Percentiles rank a stretch among this genome's conserved stretches.
Evolutionary conservation across 768 basidiomycete genomes (phyloP).

Genomic region (Psilocybe sp.): DNA sequence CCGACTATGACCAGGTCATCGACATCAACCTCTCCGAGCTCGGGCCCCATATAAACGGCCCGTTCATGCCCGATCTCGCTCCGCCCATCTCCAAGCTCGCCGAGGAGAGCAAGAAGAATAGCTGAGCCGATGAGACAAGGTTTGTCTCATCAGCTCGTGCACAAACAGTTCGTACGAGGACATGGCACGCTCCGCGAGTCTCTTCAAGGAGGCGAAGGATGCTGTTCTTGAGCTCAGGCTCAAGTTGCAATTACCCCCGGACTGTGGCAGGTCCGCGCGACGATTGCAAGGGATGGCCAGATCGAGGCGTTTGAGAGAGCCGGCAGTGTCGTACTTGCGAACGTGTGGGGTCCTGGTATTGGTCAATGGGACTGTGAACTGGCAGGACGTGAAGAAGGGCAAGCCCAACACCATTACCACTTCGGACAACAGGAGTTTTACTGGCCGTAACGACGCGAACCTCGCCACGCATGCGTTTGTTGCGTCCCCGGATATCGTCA

Average conservation of each 20-base stretch:
- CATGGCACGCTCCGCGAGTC: conserved; percentile 96
- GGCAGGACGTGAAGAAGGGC: conserved; percentile 95
- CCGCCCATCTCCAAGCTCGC: conserved; percentile 98
- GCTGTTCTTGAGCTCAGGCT: conserved; percentile 90
- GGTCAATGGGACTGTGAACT: conserved; percentile 99
- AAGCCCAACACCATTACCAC: conserved; percentile 98
- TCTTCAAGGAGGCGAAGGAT: conserved; percentile 81
- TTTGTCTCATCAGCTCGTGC: conserved; percentile 97
- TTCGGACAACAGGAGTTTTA: conserved; percentile 99
- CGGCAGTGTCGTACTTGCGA: conserved; percentile 93
- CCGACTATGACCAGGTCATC: conserved; percentile 92
- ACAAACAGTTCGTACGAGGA: conserved; percentile 99
- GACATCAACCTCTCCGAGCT: conserved; percentile 96
- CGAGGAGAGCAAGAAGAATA: conserved; percentile 86
- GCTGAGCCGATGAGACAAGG: conserved; percentile 95
- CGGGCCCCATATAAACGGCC: conserved; percentile 99
- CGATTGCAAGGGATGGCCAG: conserved; percentile 94
- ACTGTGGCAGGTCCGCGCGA: conserved; percentile 97
- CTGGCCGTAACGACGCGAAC: conserved; percentile 99
- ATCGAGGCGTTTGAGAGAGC: conserved; percentile 83
- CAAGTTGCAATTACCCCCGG: conserved; percentile 97
- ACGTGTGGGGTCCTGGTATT: conserved; percentile 98
- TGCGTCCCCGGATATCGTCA: conserved; percentile 92
- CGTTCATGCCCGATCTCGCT: conserved; percentile 99
- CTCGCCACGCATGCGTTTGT: conserved; percentile 98